Evolutionary conservation across 108 stramenopile species (phyloP).

Genomic region (Stephanodiscus minutulus): DNA sequence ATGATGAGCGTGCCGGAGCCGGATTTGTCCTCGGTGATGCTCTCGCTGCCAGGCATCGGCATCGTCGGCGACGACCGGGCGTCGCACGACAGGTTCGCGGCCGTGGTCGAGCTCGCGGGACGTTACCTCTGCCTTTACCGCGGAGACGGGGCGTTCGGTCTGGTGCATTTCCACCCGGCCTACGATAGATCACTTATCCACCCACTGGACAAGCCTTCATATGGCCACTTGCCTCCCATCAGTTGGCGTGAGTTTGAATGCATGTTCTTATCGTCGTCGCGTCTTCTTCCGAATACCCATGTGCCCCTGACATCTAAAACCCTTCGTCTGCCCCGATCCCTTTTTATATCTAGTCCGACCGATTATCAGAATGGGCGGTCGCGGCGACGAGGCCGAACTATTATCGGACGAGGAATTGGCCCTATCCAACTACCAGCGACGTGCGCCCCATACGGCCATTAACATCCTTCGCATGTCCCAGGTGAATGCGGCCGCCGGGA

Average conservation of each 20-base stretch:
- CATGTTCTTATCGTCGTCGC: background rate
- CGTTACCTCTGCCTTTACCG: slow-evolving; percentile 60
- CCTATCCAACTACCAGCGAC: slow-evolving; percentile 65
- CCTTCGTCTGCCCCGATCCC: background rate
- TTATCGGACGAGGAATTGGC: slow-evolving; percentile 61
- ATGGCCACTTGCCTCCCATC: slow-evolving; percentile 75
- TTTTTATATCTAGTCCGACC: slow-evolving; percentile 52
- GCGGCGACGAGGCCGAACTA: slow-evolving; percentile 39
- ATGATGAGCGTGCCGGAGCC: slow-evolving; percentile 54
- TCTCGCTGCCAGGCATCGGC: slow-evolving; percentile 59
- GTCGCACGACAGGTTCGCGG: slow-evolving; percentile 60
- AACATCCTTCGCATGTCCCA: slow-evolving; percentile 60
- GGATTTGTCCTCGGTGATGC: slow-evolving; percentile 49
- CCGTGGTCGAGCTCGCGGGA: slow-evolving; percentile 67
- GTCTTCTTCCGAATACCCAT: background rate
- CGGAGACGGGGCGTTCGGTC: slow-evolving; percentile 60
- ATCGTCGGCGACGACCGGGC: slow-evolving; percentile 21
- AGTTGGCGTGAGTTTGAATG: slow-evolving; percentile 44
- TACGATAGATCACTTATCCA: slow-evolving; percentile 62
- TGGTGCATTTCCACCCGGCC: slow-evolving; percentile 69
- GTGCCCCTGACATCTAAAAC: background rate
- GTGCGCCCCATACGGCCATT: slow-evolving; percentile 73
- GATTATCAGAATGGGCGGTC: slow-evolving; percentile 61
- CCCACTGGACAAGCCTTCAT: slow-evolving; percentile 48
- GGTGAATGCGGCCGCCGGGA: slow-evolving; percentile 45